These are phyloP conservation scores for Trichoderma atrobrunneum DNA, from an alignment of 2,329 filamentous ascomycete genomes.

Conservation along the genomic window DNA sequence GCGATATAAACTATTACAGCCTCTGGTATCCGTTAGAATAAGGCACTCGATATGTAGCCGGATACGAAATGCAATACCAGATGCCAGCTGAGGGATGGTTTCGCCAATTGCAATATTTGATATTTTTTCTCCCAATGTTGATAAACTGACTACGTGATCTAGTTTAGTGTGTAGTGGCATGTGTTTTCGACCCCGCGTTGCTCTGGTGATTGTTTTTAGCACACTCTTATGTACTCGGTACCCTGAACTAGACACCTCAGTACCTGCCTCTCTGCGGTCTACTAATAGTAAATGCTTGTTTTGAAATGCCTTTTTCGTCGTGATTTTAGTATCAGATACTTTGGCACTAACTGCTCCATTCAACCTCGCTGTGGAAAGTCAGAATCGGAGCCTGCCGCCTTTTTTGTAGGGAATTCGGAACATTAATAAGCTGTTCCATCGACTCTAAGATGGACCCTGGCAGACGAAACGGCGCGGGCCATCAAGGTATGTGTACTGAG, in stretches of 20 bases:
- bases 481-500: not conserved
- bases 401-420: not conserved
- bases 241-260: not conserved
- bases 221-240: not conserved
- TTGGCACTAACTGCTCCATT: not conserved
- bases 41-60: not conserved
- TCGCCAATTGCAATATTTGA: not conserved
- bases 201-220: slow-evolving; percentile 8
- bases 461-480: not conserved
- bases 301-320: not conserved
- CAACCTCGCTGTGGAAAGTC: not conserved
- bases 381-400: not conserved
- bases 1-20: not conserved
- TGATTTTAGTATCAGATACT: not conserved
- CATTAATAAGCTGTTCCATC: not conserved
- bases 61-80: not conserved
- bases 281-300: not conserved
- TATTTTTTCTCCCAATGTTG: not conserved
- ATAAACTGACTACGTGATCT: not conserved
- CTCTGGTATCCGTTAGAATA: not conserved
- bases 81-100: not conserved
- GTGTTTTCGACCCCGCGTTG: slow-evolving; percentile 14
- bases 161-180: slow-evolving; percentile 1
- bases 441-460: not conserved
- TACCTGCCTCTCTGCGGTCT: not conserved